Evolutionary conservation across 2,329 filamentous ascomycete genomes (phyloP), one percentile per base, ranked within the genome.

Genomic region (Pleochaeta shiraiana): DNA sequence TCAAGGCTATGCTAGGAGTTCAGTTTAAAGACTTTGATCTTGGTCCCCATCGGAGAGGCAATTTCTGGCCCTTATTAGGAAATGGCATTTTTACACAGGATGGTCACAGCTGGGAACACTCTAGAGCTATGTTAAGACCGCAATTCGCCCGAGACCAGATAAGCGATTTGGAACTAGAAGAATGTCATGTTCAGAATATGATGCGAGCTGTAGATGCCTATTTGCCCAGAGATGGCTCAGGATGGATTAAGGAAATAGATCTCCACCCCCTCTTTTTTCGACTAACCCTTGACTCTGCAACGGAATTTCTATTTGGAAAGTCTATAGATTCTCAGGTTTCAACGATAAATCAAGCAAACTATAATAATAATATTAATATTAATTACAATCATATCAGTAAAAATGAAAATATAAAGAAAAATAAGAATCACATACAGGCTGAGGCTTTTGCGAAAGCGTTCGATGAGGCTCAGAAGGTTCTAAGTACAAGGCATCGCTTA

Each of bases 141-240:
- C 77, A 79, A 67, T 83, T 83, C 67, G 75, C 78, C 5, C 73
- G 79, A 11, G 78, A 80, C 65, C 79, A 82, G 71, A 75, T 82
- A 50, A 83, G 83, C 39, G 86, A 92, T 71, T 76, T 92, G 37
- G 78, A 83, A 34, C 81, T 86, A 65, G 84, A 89, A 67, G 87
- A 91, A 71, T 76, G 77, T 21, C 87, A 92, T 72, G 78, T 88
- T 1, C 76, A 80, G 64, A 78, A 82, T 55, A 65, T 75, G 79
- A 64, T 77, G 77, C 16, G 77, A 87, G n/a, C 82, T 80, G 74
- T 85, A 50, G 74, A 88, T 64, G 73, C 79, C 28, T 75, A 76
- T 1, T 77, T 88, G 2, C 81, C 82, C 0, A 71, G 69, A 3
- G 77, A 83, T 68, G 45, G 28, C 11, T 3, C 6, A 2, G 43